Conservation (phyloP, 2,329 filamentous ascomycete genomes). For the Fusarium tupiense region DNA sequence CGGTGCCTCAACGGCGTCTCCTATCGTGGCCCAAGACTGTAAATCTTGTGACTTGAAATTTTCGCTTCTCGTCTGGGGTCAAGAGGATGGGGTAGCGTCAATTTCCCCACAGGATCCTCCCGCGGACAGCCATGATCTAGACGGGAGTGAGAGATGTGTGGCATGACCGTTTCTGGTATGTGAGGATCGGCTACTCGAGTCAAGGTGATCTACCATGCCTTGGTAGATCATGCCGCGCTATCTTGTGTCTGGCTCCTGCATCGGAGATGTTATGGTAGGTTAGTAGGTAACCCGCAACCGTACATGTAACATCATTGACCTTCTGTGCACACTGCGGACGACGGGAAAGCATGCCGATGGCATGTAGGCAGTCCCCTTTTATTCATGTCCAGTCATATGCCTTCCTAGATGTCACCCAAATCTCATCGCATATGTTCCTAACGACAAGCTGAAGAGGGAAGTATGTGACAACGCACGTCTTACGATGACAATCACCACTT, state of each 20-base stretch:
- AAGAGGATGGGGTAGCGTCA: slow-evolving; percentile 39
- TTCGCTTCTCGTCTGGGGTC: slow-evolving; percentile 32
- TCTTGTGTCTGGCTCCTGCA: slow-evolving; percentile 15
- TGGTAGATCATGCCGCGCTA: slow-evolving; percentile 19
- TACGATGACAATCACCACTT: slow-evolving; percentile 9
- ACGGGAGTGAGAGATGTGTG: slow-evolving; percentile 7
- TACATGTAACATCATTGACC: neutral
- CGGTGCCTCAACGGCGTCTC: slow-evolving; percentile 10
- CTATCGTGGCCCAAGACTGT: slow-evolving; percentile 38
- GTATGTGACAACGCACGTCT: slow-evolving; percentile 19
- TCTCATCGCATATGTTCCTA: slow-evolving; percentile 3
- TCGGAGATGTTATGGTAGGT: slow-evolving; percentile 7
- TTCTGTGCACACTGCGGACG: neutral
- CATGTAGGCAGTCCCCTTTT: slow-evolving; percentile 3
- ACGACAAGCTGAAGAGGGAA: neutral
- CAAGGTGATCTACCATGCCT: slow-evolving; percentile 19
- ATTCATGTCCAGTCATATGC: neutral
- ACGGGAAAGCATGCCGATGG: slow-evolving; percentile 7
- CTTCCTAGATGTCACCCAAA: neutral
- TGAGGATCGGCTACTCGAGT: slow-evolving; percentile 32
- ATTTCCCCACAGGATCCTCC: slow-evolving; percentile 42
- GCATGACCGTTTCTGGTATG: slow-evolving; percentile 10
- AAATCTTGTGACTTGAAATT: slow-evolving; percentile 38
- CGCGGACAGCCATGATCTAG: slow-evolving; percentile 15
- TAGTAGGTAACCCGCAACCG: slow-evolving; percentile 4